These are phyloP conservation scores for Houttuynia cordata DNA, from an alignment of 164 flowering plant genomes.

Conservation along the genomic window DNA sequence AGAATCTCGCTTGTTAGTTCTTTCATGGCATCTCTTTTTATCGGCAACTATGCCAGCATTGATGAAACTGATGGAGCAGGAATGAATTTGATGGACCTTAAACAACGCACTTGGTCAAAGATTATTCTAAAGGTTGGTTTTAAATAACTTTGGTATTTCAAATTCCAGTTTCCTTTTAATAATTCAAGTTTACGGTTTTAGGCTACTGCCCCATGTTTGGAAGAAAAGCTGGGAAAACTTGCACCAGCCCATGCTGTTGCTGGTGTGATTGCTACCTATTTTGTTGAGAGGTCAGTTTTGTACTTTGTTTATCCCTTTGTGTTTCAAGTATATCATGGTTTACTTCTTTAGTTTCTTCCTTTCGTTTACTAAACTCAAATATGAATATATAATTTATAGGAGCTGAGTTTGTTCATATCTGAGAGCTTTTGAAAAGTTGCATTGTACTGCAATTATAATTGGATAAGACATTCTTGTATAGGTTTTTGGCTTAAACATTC, in stretches of 20 bases:
- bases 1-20: slow-evolving; percentile 97
- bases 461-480: too few relatives aligned
- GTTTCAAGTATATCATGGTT: too few relatives aligned
- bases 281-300: slow-evolving; percentile 57
- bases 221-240: slow-evolving; percentile 77
- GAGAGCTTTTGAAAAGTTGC: too few relatives aligned
- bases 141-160: not conserved
- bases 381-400: too few relatives aligned
- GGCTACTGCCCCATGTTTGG: slow-evolving; percentile 91
- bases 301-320: not conserved
- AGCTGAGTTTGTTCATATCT: too few relatives aligned
- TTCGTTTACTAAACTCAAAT: not conserved
- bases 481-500: too few relatives aligned
- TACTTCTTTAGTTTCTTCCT: not conserved
- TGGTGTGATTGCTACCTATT: slow-evolving; percentile 65
- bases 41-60: slow-evolving; percentile 73
- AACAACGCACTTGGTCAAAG: slow-evolving; percentile 19
- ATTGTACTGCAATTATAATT: too few relatives aligned
- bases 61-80: slow-evolving; percentile 96
- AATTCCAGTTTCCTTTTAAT: not conserved
- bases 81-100: slow-evolving; percentile 86
- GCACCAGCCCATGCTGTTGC: slow-evolving; percentile 91
- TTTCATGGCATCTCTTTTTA: slow-evolving; percentile 77
- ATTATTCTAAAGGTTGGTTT: slow-evolving; percentile 17
- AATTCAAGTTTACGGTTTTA: slow-evolving; percentile 11